Base-by-base conservation (phyloP, 805 yeast genomes). In the Saccharomycopsis fodiens region DNA sequence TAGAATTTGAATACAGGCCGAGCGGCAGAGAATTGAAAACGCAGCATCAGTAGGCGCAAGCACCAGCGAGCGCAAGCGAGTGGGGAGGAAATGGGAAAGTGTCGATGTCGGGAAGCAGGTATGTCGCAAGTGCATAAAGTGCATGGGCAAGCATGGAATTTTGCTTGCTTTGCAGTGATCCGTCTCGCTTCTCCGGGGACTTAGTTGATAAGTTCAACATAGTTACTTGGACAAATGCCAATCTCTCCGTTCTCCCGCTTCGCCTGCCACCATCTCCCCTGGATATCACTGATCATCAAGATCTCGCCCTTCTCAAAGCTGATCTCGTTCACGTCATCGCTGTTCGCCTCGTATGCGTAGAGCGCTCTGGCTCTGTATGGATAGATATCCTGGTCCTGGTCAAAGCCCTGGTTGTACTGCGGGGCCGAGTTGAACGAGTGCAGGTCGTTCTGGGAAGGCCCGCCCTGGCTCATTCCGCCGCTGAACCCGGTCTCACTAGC, bases 261-360 rank as follows among this genome's bases (percentile, higher is more conserved):
- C 35, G 96, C 97, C 66, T 88, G 96, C 97, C 97, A 91, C 98
- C 98, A 91, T 66, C 94, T 81, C 39, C 97, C 97, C 54, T 85
- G 85, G 47, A 87, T 86, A 59, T 91, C 97, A 55, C 86, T 86
- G 29, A 91, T 95, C 57, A 82, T 87, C 62, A 91, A 73, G n/a
- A 87, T 68, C 63, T 91, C 97, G 46, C 93, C 96, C 62, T 89
- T 87, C 52, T 73, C 79, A 58, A 91, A 93, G 3, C 95, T 83
- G 20, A 91, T 76, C 66, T 91, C 98, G 58, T 89, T 88, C 52
- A 83, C 87, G 62, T 91, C 98, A 47, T 83, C 94, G 1, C 91
- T 93, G 57, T 84, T 87, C 4, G 97, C 96, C 42, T 79, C 79
- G 61, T 93, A 91, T 40, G 82, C 73, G 62, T 87, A 93, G 43